Base-by-base conservation (phyloP, 2,329 filamentous ascomycete species). In the Magnaporthiopsis poae region DNA sequence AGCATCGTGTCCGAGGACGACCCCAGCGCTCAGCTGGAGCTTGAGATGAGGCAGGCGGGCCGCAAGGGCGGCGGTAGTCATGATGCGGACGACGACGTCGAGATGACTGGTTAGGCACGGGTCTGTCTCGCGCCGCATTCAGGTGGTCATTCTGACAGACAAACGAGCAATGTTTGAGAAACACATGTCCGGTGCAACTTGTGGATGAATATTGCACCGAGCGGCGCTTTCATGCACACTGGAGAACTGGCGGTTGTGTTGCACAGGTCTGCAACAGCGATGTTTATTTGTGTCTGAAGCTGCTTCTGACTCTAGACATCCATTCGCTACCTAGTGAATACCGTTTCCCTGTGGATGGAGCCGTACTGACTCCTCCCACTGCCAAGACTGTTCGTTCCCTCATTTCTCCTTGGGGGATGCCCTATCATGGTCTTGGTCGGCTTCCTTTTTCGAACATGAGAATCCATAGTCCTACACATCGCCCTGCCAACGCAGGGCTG, bases 11-110 rank as follows among this genome's bases (percentile, higher is more conserved):
- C 72, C 25, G 76, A 77, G 25, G 77, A 77, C 56, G 82, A 83
- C 60, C 81, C 84, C 2, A 82, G 79, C 67, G 79, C 81, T 63
- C 84, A 86, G 74, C 74, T 87, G 68, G 79, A 84, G 73, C 75
- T 81, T 60, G 85, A 87, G 73, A 83, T 83, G 74, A 78, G 80
- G 66, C 81, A 84, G 69, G 79, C 79, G 25, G 74, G 60, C 60
- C 60, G 60, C 13, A 33, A 29, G 60, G 56, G 52, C 25, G 63
- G 64, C 5, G 64, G 56, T 12, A 25, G 31, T 31, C 31, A 18
- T 21, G 64, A 39, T 18, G 46, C n/a, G 33, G 64, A 65, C 21
- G 46, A 65, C 46, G 64, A 65, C 13, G 64, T 65, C 33, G 64
- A 65, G 31, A 65, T 65, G 64, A 65, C 64, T 65, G 64, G 63